Conservation (phyloP, 768 basidiomycete genomes). For the Termitomyces sp. region DNA sequence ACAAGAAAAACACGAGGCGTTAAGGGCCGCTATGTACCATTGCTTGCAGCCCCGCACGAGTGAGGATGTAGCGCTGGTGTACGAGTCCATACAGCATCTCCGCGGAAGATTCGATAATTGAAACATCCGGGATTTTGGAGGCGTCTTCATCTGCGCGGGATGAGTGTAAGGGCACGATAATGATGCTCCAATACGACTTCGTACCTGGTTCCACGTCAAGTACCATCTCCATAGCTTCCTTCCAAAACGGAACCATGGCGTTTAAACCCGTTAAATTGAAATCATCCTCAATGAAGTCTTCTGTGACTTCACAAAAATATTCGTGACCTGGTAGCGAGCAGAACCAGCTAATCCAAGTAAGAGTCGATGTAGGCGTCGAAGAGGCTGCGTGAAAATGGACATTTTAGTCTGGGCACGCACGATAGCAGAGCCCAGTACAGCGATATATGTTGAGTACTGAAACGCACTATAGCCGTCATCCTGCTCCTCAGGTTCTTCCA, state of each 20-base stretch:
- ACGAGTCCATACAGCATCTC: conserved; percentile 97
- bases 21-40: conserved; percentile 60
- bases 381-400: conserved; percentile 49
- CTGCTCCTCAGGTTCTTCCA: conserved; percentile 78
- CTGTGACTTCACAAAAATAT: conserved; percentile 97
- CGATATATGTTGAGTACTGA: conserved; percentile 15
- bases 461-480: conserved; percentile 77
- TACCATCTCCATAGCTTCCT: conserved; percentile 99
- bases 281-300: conserved; percentile 99
- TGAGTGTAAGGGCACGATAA: conserved; percentile 1
- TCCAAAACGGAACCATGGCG: conserved; percentile 97
- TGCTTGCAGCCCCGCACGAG: conserved; percentile 86
- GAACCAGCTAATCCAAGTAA: conserved; percentile 97
- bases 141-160: conserved; percentile 73
- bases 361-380: conserved; percentile 84
- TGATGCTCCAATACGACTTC: conserved; percentile 16
- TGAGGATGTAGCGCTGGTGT: conserved; percentile 96
- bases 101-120: conserved; percentile 96
- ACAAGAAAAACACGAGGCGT: conserved; percentile 10
- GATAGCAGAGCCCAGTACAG: neutral
- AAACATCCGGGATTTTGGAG: conserved; percentile 95
- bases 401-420: conserved; percentile 16
- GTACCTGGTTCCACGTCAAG: conserved; percentile 97
- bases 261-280: conserved; percentile 98
- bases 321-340: conserved; percentile 93